A percentile compares a stretch with the other conserved stretches of the same genome.
phyloP scores from a whole-genome alignment of 495 filamentous ascomycete genomes.

The Aspergillus homomorphus region DNA sequence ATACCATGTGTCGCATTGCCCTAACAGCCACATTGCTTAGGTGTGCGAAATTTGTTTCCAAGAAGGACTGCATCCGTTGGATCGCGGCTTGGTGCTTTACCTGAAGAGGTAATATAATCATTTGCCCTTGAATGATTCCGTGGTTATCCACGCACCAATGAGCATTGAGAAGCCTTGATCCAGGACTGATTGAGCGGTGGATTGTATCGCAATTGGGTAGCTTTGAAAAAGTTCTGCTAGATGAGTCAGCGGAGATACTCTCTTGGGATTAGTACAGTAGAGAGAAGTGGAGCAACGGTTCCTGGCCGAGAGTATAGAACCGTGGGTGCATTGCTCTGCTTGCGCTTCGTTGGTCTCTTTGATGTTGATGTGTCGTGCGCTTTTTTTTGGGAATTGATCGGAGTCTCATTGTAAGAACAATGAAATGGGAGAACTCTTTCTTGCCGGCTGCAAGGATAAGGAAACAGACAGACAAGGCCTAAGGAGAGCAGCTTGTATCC shows the following conservation, averaged over 20 bases:
- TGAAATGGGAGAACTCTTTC: background rate
- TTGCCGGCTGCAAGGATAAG: background rate
- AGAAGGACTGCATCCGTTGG: background rate
- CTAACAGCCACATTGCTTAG: background rate
- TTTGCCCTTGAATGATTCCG: background rate
- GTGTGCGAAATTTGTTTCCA: background rate
- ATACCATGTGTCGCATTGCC: background rate
- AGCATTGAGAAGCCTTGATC: background rate
- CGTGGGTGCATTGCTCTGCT: background rate
- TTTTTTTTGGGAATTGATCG: background rate
- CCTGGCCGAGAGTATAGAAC: background rate
- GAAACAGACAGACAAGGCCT: too few species aligned
- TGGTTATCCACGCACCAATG: background rate
- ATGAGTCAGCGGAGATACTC: background rate
- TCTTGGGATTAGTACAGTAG: background rate
- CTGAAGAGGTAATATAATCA: background rate
- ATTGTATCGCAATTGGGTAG: background rate
- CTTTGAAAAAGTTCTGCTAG: background rate
- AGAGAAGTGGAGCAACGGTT: background rate
- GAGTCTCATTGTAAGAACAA: background rate
- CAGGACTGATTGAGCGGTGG: background rate
- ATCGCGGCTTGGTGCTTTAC: background rate
- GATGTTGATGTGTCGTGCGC: background rate
- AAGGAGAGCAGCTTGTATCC: too few species aligned
- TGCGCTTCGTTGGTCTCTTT: background rate